Conservation (phyloP, 1,284 basidiomycete species). For the Cryptococcus sp. region DNA sequence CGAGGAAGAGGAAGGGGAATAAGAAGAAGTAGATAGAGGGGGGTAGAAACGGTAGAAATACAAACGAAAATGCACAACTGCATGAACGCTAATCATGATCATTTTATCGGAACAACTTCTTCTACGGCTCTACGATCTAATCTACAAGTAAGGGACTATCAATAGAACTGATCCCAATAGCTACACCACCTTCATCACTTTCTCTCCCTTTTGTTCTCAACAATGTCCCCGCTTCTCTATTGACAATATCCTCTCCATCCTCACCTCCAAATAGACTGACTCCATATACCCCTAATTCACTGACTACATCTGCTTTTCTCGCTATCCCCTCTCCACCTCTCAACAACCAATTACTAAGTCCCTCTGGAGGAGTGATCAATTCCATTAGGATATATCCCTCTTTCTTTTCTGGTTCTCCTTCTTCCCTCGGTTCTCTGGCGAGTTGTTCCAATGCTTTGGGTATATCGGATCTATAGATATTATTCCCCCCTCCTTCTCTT, state of each 20-base stretch:
- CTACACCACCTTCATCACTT: constrained; percentile 90
- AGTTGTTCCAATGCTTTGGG: constrained; percentile 67
- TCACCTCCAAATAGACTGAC: constrained; percentile 67
- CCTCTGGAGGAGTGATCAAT: constrained; percentile 71
- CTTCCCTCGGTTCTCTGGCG: constrained; percentile 50
- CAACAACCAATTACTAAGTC: constrained; percentile 67
- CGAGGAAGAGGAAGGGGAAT: constrained; percentile 53
- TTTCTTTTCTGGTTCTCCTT: constrained; percentile 27
- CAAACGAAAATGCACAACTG: too few species aligned
- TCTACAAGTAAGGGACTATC: constrained; percentile 37
- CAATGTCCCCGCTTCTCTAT: constrained; percentile 74
- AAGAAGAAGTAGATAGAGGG: constrained; percentile 53
- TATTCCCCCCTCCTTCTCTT: constrained; percentile 95
- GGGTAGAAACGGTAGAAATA: too few species aligned
- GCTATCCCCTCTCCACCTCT: constrained; percentile 49
- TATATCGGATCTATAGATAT: constrained; percentile 82
- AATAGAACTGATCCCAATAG: constrained; percentile 54
- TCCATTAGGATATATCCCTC: constrained; percentile 91
- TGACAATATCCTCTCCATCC: constrained; percentile 44
- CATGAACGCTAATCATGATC: too few species aligned
- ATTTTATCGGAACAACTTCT: too few species aligned
- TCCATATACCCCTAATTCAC: constrained; percentile 90
- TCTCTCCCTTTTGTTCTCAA: constrained; percentile 89
- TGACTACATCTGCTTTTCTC: constrained; percentile 67
- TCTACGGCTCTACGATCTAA: neutral